These are phyloP conservation scores for Xylariaceae sp. DNA, from an alignment of 2,329 filamentous ascomycete species.

Conservation along the genomic window DNA sequence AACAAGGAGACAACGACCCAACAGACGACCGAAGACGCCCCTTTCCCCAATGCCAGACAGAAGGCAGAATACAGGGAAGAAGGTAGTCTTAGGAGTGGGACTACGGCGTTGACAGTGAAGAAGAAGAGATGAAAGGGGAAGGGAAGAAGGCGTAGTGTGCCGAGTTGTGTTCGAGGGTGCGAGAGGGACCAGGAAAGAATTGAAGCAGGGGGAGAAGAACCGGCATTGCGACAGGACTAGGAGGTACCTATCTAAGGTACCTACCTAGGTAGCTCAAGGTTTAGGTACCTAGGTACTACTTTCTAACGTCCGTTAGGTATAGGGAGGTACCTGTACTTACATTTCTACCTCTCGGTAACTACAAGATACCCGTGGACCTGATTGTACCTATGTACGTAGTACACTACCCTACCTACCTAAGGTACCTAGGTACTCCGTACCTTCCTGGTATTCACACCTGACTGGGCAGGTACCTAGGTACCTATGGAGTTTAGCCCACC, in stretches of 20 bases:
- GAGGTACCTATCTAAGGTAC: neutral
- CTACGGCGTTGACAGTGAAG: slow-evolving; percentile 15
- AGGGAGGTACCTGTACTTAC: too few relatives aligned
- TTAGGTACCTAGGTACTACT: too few relatives aligned
- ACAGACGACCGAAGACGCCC: slow-evolving; percentile 10
- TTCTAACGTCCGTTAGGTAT: too few relatives aligned
- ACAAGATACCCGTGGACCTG: too few relatives aligned
- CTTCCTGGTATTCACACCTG: too few relatives aligned
- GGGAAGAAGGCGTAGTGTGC: slow-evolving; percentile 1
- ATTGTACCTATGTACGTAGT: too few relatives aligned
- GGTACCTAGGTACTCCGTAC: too few relatives aligned
- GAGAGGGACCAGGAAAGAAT: neutral
- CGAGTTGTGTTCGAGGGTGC: neutral
- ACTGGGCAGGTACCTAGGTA: too few relatives aligned
- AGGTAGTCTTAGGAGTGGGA: slow-evolving; percentile 9
- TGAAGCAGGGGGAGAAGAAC: neutral
- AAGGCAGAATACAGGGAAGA: slow-evolving; percentile 1
- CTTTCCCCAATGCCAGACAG: slow-evolving; percentile 10
- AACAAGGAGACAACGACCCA: slow-evolving; percentile 11
- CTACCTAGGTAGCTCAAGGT: too few relatives aligned
- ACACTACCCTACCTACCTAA: too few relatives aligned
- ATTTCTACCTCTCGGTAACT: too few relatives aligned
- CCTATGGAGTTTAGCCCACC: too few relatives aligned
- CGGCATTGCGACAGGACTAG: neutral
- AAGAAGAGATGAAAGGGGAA: slow-evolving; percentile 6